Evolutionary conservation across 2,329 filamentous ascomycete genomes (phyloP), one percentile per base, ranked within the genome.

Genomic region (Hymenoscyphus linearis): DNA sequence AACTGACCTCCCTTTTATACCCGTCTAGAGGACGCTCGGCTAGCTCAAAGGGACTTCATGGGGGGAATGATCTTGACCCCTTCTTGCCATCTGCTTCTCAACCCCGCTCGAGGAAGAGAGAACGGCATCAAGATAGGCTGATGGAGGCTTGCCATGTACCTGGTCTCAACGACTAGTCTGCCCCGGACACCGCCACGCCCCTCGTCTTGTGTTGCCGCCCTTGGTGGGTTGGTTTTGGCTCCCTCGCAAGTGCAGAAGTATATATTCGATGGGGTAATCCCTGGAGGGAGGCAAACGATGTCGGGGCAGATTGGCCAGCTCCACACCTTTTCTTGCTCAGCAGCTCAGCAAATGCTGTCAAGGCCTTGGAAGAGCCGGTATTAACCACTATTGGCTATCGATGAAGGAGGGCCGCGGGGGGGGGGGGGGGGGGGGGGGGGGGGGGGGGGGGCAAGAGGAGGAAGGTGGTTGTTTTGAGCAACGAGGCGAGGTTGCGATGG

Each of bases 1-100:
- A 76, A 81, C 75, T 74, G 76, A 72, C 70, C 71, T 73, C 75
- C 82, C 77, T 85, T 87, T 87, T 87, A 87, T 87, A 87, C 77
- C 79, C 82, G 79, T 83, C 73, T 71, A 68, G 64, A 69, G 73
- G 57, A 50, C 62, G 58, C 62, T 66, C 66, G 60, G 63, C 63
- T 65, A 59, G 60, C 62, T 63, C 59, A 62, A 61, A 58, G 65
- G 54, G 62, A 64, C 63, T 65, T 63, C 63, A 69, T 67, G 63
- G 64, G 68, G 65, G 69, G 70, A 66, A 71, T 70, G 66, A 68
- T 63, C 67, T 69, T 70, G 68, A 74, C 69, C 70, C 72, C 64
- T 68, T 73, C 67, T 65, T 62, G 63, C 64, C 57, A 57, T 60
- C 58, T 67, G 60, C 68, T 66, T 69, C 64, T 66, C 64, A 70